Evolutionary conservation across 1,284 basidiomycete genomes (phyloP).

Genomic region (Pulveroboletus sp.): DNA sequence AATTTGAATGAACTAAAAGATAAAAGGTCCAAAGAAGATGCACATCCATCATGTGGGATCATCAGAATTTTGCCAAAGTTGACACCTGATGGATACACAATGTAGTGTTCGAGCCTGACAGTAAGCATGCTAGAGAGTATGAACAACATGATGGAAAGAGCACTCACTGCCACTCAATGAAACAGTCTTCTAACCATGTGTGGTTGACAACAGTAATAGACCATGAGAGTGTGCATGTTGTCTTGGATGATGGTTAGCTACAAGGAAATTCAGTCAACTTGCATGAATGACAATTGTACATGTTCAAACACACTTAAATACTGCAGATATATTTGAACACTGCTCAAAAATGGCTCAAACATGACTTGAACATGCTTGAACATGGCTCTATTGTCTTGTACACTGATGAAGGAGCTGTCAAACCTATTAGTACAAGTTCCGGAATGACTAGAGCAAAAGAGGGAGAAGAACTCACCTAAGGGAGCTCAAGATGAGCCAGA

Average conservation of each 20-base stretch:
- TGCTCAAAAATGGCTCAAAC: no score
- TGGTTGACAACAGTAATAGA: constrained; percentile 86
- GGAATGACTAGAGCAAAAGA: no score
- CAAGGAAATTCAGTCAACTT: neutral
- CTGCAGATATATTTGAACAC: no score
- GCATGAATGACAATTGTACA: neutral
- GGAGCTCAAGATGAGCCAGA: no score
- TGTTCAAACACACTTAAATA: no score
- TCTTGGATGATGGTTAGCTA: constrained; percentile 36
- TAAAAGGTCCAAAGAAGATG: constrained; percentile 10
- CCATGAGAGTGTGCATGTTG: constrained; percentile 75
- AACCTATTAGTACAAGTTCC: no score
- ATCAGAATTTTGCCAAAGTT: constrained; percentile 65
- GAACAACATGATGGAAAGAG: neutral
- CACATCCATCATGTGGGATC: constrained; percentile 49
- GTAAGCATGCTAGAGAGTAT: constrained; percentile 46
- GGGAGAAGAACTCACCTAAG: no score
- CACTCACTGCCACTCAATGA: constrained; percentile 63
- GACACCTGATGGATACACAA: constrained; percentile 62
- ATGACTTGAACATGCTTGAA: no score
- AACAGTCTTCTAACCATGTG: constrained; percentile 87
- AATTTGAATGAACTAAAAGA: neutral
- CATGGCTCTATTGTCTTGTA: no score
- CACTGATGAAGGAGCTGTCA: no score
- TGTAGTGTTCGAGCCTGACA: constrained; percentile 62